Conservation (phyloP, 768 basidiomycete species). For the Lentinus brumalis region DNA sequence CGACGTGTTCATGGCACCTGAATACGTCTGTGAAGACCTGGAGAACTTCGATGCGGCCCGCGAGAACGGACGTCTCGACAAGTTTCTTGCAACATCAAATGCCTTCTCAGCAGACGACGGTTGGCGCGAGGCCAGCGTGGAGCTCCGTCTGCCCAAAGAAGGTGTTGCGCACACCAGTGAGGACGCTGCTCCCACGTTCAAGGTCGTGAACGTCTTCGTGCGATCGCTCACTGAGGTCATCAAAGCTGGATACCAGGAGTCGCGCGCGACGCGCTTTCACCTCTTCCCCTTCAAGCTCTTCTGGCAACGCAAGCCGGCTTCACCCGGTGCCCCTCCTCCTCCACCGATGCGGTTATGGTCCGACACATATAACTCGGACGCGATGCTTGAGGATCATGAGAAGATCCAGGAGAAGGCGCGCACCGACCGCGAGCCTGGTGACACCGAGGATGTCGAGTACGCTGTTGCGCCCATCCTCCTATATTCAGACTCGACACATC, state of each 20-base stretch:
- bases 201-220: constrained; percentile 32
- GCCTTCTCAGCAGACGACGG: constrained; percentile 18
- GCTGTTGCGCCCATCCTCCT: constrained; percentile 22
- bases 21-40: no score
- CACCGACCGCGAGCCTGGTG: background rate
- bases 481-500: constrained; percentile 31
- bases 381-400: constrained; percentile 18
- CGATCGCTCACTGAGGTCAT: constrained; percentile 20
- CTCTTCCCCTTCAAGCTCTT: constrained; percentile 8
- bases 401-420: constrained; percentile 10
- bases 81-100: no score
- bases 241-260: constrained; percentile 2
- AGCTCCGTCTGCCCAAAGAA: constrained; percentile 29
- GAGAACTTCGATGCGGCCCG: no score
- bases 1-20: no score
- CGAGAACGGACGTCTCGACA: no score
- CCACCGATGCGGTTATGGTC: constrained; percentile 1
- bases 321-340: background rate
- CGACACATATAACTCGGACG: constrained; percentile 16
- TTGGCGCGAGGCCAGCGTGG: constrained; percentile 19
- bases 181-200: constrained; percentile 31
- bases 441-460: background rate
- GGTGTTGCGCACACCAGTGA: constrained; percentile 15
- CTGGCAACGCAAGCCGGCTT: constrained; percentile 2
- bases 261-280: no score